Base-by-base conservation (phyloP, 192 early-diverging fungal genomes). In the Linderina pennispora region DNA sequence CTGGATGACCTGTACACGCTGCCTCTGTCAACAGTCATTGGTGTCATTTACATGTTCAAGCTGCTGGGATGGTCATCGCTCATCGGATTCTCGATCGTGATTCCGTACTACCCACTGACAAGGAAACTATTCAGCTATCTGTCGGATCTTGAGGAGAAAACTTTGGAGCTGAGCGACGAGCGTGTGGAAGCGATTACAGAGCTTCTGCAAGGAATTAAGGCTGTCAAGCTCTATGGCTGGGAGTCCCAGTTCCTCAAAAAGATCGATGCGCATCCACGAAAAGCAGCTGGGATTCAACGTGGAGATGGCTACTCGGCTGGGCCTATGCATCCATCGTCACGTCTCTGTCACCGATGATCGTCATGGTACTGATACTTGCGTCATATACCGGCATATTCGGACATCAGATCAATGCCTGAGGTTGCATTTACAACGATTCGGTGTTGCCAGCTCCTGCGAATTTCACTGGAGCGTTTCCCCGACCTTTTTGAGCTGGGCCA, bases 161-260 rank as follows among this genome's bases (percentile, higher is more conserved):
- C 76, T 5, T 77, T 47, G 31, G 38, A 49, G 3, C 62, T 76
- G 20, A 64, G 67, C 18, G 88, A 90, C 49, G 77, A 81, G 40
- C 74, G 90, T 14, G 66, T 92, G 24, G 74, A 77, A 23, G 58
- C 76, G 34, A 78, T 86, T 35, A 90, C 84, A 42, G 89, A 94
- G 64, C 61, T 85, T 25, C 54, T 91, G 19, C 75, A 87, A 60
- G 90, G 87, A 22, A 92, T 95, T 32, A 74, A 87, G 14, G 84
- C 93, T 28, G 79, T 95, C 43, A 95, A 95, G 51, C 80, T 93
- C 48, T 86, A 85, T 66, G 83, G 80, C 18, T 89, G 86, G 86
- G 84, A 85, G 58, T 41, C 63, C 16, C 72, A 74, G 38, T 88
- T 94, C 48, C 54, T 78, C 38, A 64, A 78, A 21, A 77, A 80